phyloP scores from a whole-genome alignment of 1,139 yeast genomes.

The Kodamaea anthophila region DNA sequence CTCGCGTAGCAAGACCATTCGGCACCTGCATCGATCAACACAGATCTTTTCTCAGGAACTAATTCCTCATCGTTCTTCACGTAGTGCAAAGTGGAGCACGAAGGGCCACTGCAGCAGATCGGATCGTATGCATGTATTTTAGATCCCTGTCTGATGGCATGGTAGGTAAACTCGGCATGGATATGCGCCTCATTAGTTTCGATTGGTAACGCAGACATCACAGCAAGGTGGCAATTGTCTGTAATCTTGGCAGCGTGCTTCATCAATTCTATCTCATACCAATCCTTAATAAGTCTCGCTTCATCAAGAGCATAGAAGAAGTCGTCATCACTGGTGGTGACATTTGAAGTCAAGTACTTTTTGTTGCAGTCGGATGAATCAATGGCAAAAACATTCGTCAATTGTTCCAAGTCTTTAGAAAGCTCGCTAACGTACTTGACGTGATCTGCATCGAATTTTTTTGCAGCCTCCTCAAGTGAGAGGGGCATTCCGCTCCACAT shows the following conservation, averaged over 20 bases:
- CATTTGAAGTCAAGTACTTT: slow-evolving; percentile 18
- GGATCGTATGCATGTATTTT: slow-evolving; percentile 89
- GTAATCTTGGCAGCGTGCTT: slow-evolving; percentile 77
- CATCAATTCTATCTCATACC: slow-evolving; percentile 69
- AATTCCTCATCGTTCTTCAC: slow-evolving; percentile 72
- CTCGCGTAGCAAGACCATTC: slow-evolving; percentile 92
- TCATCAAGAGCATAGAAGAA: slow-evolving; percentile 80
- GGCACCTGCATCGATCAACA: slow-evolving; percentile 93
- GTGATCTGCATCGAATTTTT: slow-evolving; percentile 72
- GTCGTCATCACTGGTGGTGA: slow-evolving; percentile 34
- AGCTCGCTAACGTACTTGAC: slow-evolving; percentile 57
- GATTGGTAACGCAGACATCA: slow-evolving; percentile 87
- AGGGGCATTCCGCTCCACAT: slow-evolving; percentile 96
- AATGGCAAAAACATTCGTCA: slow-evolving; percentile 30
- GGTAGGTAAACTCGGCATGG: slow-evolving; percentile 93
- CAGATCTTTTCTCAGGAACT: slow-evolving; percentile 46
- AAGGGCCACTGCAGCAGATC: slow-evolving; percentile 89
- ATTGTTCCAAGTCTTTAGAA: slow-evolving; percentile 22
- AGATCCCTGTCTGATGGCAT: slow-evolving; percentile 89
- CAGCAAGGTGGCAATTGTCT: slow-evolving; percentile 84
- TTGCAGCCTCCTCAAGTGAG: slow-evolving; percentile 55
- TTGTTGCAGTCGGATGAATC: slow-evolving; percentile 36
- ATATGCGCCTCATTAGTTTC: slow-evolving; percentile 85
- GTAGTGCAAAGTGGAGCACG: slow-evolving; percentile 88
- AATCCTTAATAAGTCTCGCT: slow-evolving; percentile 78